A percentile compares a stretch with the other conserved stretches of the same genome.
phyloP scores from a whole-genome alignment of 176 grass and related monocot genomes.

The Metroxylon sagu region DNA sequence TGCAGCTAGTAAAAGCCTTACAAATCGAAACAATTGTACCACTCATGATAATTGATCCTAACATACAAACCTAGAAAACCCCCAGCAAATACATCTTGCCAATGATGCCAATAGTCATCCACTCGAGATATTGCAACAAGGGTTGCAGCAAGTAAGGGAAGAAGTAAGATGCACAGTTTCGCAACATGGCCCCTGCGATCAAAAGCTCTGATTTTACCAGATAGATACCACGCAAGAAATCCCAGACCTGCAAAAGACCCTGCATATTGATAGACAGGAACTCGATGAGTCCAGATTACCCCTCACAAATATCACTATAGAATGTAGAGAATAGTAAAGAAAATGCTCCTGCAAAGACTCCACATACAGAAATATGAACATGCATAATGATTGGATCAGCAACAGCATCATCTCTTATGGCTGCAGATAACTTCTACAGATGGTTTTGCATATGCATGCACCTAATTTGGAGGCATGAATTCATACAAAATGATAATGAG shows the following conservation, averaged over 20 bases:
- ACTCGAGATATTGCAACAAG: constrained; percentile 19
- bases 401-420: too few species aligned
- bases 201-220: constrained; percentile 12
- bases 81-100: constrained; percentile 18
- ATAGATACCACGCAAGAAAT: constrained; percentile 14
- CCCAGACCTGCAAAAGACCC: constrained; percentile 21
- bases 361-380: too few species aligned
- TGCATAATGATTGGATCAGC: too few species aligned
- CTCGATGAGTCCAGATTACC: neutral
- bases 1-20: too few species aligned
- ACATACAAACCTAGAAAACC: constrained; percentile 10
- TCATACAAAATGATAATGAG: too few species aligned
- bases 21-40: neutral
- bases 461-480: too few species aligned
- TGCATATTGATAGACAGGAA: neutral
- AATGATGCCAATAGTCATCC: constrained; percentile 21
- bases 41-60: neutral
- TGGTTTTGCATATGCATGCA: too few species aligned
- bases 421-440: too few species aligned
- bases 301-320: too few species aligned
- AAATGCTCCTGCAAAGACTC: too few species aligned
- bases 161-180: constrained; percentile 15
- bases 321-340: too few species aligned
- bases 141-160: constrained; percentile 7
- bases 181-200: constrained; percentile 13